Conservation (phyloP, 495 filamentous ascomycete genomes). For the Neohortaea acidophila region DNA sequence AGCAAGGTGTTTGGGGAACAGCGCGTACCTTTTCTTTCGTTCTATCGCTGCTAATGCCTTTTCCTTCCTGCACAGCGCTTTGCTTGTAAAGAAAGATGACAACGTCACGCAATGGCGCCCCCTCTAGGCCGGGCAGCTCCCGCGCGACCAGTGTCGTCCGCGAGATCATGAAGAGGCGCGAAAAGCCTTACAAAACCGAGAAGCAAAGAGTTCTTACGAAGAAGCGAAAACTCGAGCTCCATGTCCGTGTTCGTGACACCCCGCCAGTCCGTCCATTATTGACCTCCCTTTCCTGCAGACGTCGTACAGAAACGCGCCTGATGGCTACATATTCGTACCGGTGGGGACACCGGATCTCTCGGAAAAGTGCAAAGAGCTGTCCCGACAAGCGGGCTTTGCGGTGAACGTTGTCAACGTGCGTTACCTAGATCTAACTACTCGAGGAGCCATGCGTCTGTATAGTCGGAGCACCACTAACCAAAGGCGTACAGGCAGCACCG, state of each 20-base stretch:
- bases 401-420: slow-evolving; percentile 71
- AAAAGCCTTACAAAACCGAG: slow-evolving; percentile 40
- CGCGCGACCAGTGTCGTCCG: slow-evolving; percentile 8
- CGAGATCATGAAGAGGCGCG: slow-evolving; percentile 26
- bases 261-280: background rate
- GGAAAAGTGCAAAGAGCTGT: slow-evolving; percentile 62
- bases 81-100: background rate
- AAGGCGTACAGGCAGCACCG: too few species aligned
- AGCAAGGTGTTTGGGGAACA: background rate
- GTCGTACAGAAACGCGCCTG: slow-evolving; percentile 36
- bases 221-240: slow-evolving; percentile 43
- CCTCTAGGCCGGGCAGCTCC: slow-evolving; percentile 4
- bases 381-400: slow-evolving; percentile 47
- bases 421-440: slow-evolving; percentile 13
- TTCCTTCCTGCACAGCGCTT: background rate
- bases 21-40: background rate
- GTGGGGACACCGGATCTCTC: slow-evolving; percentile 64
- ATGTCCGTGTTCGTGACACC: slow-evolving; percentile 30
- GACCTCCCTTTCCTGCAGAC: slow-evolving; percentile 4
- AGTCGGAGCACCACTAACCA: too few species aligned
- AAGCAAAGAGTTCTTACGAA: slow-evolving; percentile 42
- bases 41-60: slow-evolving; percentile 18
- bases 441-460: background rate
- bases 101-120: background rate
- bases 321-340: slow-evolving; percentile 75